Evolutionary conservation across 805 yeast genomes (phyloP).

Genomic region (Candida cerambycidarum): DNA sequence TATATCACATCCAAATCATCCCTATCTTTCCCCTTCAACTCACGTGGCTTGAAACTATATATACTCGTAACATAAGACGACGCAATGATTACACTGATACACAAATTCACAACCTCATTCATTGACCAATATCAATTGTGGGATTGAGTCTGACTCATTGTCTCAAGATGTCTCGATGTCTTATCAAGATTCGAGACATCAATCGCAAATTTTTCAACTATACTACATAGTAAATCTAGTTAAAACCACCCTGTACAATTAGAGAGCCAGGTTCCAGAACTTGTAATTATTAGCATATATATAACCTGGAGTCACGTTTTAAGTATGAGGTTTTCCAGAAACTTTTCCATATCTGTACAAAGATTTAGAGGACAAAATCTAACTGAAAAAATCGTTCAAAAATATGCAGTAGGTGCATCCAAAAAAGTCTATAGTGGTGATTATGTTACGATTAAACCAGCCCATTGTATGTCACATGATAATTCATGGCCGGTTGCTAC

Average conservation of each 20-base stretch:
- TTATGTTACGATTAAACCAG: conserved; percentile 91
- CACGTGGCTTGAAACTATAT: conserved; percentile 34
- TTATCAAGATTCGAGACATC: not conserved
- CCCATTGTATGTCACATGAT: conserved; percentile 99
- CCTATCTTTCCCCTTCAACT: conserved; percentile 27
- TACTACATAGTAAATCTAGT: not conserved
- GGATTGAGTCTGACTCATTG: conserved; percentile 18
- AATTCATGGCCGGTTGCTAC: conserved; percentile 99
- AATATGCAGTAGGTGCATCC: conserved; percentile 79
- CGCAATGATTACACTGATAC: conserved; percentile 36
- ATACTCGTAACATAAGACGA: conserved; percentile 43
- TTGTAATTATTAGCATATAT: not conserved
- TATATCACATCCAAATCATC: conserved; percentile 45
- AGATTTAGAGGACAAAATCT: conserved; percentile 66
- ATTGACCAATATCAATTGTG: conserved; percentile 13
- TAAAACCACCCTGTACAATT: not conserved
- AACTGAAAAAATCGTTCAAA: conserved; percentile 94
- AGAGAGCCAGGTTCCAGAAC: too few relatives aligned
- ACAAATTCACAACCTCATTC: conserved; percentile 5
- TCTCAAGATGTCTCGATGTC: conserved; percentile 4
- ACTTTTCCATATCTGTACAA: conserved; percentile 18
- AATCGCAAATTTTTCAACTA: conserved; percentile 2
- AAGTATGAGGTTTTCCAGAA: conserved; percentile 14
- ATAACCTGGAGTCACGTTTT: not conserved
- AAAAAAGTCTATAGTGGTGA: conserved; percentile 86